Conservation (phyloP, 2,329 filamentous ascomycete species). For the Pseudocercospora ulei region DNA sequence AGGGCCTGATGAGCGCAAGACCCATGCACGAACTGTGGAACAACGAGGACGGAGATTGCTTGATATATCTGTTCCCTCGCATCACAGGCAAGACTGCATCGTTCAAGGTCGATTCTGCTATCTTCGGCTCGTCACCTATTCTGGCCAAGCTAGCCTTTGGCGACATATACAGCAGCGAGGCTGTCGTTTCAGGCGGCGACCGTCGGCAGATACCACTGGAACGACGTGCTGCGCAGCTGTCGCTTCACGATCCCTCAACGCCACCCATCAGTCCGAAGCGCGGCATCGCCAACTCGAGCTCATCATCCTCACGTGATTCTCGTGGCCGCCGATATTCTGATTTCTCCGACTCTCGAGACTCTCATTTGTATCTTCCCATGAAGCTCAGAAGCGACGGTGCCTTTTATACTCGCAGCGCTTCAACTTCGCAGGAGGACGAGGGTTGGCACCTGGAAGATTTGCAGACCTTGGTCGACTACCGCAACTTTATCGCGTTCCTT, state of each 20-base stretch:
- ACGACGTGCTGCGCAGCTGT: conserved; percentile 27
- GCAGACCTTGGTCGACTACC: conserved; percentile 49
- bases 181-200: conserved; percentile 21
- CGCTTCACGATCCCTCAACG: conserved; percentile 26
- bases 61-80: conserved; percentile 53
- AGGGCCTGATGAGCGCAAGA: conserved; percentile 43
- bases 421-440: conserved; percentile 14
- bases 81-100: conserved; percentile 49
- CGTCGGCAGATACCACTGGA: conserved; percentile 33
- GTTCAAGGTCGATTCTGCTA: conserved; percentile 52
- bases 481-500: conserved; percentile 56
- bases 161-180: conserved; percentile 40
- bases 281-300: conserved; percentile 22
- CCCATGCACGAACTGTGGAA: conserved; percentile 54
- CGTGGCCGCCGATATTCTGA: conserved; percentile 41
- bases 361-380: conserved; percentile 52
- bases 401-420: conserved; percentile 27
- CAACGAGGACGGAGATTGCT: conserved; percentile 49
- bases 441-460: conserved; percentile 42
- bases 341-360: conserved; percentile 44
- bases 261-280: conserved; percentile 28
- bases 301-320: conserved; percentile 31
- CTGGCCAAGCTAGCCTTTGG: conserved; percentile 50
- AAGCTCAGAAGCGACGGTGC: conserved; percentile 45
- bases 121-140: conserved; percentile 49